Evolutionary conservation across 2,329 filamentous ascomycete species (phyloP).

Genomic region (Raffaelea deltoideospora): DNA sequence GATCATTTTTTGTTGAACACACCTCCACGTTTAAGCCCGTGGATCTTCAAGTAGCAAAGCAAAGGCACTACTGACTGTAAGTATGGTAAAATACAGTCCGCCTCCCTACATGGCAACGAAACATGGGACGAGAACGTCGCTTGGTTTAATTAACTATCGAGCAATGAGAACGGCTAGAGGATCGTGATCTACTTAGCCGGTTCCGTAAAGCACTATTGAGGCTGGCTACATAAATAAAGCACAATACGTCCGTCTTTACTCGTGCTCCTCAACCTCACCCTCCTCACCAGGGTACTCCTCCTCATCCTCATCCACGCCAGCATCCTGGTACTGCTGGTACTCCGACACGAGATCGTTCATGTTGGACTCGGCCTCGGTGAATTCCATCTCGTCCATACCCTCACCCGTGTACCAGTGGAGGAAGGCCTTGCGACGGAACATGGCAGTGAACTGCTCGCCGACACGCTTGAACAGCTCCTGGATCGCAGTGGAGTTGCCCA

Average conservation of each 20-base stretch:
- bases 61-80: too few species aligned
- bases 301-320: slow-evolving; percentile 90
- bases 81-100: too few species aligned
- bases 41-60: too few species aligned
- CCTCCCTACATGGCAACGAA: too few species aligned
- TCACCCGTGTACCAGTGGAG: slow-evolving; percentile 99
- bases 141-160: too few species aligned
- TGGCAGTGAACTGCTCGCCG: slow-evolving; percentile 98
- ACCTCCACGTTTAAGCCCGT: too few species aligned
- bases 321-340: slow-evolving; percentile 99
- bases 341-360: slow-evolving; percentile 99
- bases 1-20: too few species aligned
- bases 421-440: slow-evolving; percentile 99
- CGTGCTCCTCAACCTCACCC: slow-evolving; percentile 52
- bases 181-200: too few species aligned
- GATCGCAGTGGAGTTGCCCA: slow-evolving; percentile 98
- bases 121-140: too few species aligned
- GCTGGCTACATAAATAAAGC: too few species aligned
- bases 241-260: slow-evolving; percentile 7
- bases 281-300: slow-evolving; percentile 88
- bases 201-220: too few species aligned
- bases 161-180: too few species aligned
- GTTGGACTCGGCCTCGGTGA: slow-evolving; percentile 99
- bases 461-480: slow-evolving; percentile 99
- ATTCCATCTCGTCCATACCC: slow-evolving; percentile 99